Evolutionary conservation across 768 basidiomycete genomes (phyloP).

Genomic region (Chalciporus chontae): DNA sequence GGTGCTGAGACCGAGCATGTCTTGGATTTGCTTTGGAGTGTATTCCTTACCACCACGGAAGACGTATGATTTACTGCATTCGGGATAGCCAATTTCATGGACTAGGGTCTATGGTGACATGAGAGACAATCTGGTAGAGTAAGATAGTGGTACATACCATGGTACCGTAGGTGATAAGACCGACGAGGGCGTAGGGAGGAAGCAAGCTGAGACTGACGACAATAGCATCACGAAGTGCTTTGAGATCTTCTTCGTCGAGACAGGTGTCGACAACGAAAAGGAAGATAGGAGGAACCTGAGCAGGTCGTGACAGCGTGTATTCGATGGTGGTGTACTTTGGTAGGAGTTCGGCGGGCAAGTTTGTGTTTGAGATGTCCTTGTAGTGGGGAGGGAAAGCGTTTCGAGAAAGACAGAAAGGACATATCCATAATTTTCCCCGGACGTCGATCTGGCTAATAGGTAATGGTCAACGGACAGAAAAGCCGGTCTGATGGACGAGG

Average conservation of each 20-base stretch:
- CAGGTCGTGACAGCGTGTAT: conserved; percentile 93
- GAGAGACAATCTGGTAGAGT: background rate
- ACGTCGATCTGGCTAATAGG: conserved; percentile 90
- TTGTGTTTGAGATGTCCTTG: conserved; percentile 96
- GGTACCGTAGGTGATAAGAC: conserved; percentile 93
- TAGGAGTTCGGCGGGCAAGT: conserved; percentile 91
- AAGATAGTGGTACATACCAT: conserved; percentile 59
- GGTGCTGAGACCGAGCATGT: conserved; percentile 85
- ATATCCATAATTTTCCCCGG: conserved; percentile 98
- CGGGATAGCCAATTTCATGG: conserved; percentile 94
- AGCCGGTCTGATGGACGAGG: background rate
- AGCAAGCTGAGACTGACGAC: conserved; percentile 91
- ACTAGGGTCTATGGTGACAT: conserved; percentile 76
- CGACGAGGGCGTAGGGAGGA: conserved; percentile 92
- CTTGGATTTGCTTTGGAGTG: conserved; percentile 91
- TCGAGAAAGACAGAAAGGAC: conserved; percentile 95
- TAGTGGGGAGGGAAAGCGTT: conserved; percentile 98
- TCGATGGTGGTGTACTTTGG: conserved; percentile 99
- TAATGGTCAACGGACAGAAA: conserved; percentile 1
- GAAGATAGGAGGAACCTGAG: conserved; percentile 93
- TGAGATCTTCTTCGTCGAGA: conserved; percentile 91
- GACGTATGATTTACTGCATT: conserved; percentile 97
- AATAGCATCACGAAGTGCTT: conserved; percentile 91
- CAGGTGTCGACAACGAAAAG: conserved; percentile 97
- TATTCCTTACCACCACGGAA: conserved; percentile 99